A percentile compares a stretch with the other conserved stretches of the same genome.
Evolutionary conservation across 805 yeast species (phyloP).

Genomic region (Suhomyces emberorum): DNA sequence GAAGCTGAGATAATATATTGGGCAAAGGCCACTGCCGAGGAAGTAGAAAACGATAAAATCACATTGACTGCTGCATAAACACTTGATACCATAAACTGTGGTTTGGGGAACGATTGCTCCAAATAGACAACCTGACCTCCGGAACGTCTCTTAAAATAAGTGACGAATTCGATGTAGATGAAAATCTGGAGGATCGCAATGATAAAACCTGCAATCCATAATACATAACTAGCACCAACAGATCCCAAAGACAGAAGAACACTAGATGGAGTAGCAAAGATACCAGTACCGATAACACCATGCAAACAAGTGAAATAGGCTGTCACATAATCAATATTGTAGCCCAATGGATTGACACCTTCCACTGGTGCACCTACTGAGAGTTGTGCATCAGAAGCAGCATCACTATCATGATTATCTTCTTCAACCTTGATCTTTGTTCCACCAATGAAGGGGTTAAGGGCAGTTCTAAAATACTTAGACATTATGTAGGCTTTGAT

Average conservation of each 20-base stretch:
- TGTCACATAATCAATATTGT: slow-evolving; percentile 32
- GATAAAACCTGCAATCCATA: slow-evolving; percentile 42
- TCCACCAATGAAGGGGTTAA: background rate
- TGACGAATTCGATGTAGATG: slow-evolving; percentile 41
- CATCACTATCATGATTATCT: slow-evolving; percentile 5
- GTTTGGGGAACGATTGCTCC: slow-evolving; percentile 37
- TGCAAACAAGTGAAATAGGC: slow-evolving; percentile 66
- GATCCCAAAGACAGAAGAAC: slow-evolving; percentile 47
- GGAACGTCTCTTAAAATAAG: slow-evolving; percentile 33
- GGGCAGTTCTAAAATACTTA: background rate
- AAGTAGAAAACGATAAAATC: slow-evolving; percentile 32
- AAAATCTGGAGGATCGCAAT: slow-evolving; percentile 35
- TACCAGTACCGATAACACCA: slow-evolving; percentile 75
- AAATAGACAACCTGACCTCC: slow-evolving; percentile 40
- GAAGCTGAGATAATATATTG: slow-evolving; percentile 33
- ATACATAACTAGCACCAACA: slow-evolving; percentile 40
- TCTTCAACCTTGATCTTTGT: background rate
- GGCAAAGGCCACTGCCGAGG: slow-evolving; percentile 38
- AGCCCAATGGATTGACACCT: slow-evolving; percentile 33
- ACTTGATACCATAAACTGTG: slow-evolving; percentile 33
- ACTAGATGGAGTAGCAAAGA: slow-evolving; percentile 66
- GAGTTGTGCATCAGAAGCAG: slow-evolving; percentile 13
- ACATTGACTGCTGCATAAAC: slow-evolving; percentile 38
- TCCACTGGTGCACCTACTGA: slow-evolving; percentile 42
- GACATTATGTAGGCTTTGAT: too few relatives aligned